phyloP scores from a whole-genome alignment of 805 yeast species.

The Lipomyces starkeyi region DNA sequence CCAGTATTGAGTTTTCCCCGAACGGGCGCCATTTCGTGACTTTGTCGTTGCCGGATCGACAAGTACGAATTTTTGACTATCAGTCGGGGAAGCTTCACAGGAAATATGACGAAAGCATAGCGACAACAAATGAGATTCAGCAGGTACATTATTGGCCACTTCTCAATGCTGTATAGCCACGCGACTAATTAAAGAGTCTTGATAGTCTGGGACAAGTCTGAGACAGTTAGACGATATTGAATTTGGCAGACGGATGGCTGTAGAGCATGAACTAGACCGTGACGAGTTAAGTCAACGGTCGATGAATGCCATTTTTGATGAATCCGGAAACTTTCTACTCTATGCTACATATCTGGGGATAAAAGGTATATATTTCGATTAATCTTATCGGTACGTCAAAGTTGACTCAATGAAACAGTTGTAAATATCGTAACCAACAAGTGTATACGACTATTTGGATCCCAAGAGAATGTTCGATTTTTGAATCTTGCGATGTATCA shows the following conservation, averaged over 20 bases:
- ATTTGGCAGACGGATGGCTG: slow-evolving; percentile 41
- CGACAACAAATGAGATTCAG: slow-evolving; percentile 42
- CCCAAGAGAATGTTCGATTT: slow-evolving; percentile 45
- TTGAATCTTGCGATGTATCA: slow-evolving; percentile 44
- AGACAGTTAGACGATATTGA: slow-evolving; percentile 41
- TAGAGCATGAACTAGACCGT: slow-evolving; percentile 41
- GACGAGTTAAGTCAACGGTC: slow-evolving; percentile 4
- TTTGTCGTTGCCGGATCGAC: slow-evolving; percentile 46
- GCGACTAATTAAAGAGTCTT: background rate
- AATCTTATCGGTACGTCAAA: no score
- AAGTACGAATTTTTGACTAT: slow-evolving; percentile 47
- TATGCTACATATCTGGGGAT: slow-evolving; percentile 46
- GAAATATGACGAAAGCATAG: slow-evolving; percentile 45
- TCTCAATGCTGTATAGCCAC: background rate
- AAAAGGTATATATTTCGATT: slow-evolving; percentile 32
- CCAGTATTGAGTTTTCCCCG: slow-evolving; percentile 41
- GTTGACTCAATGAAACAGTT: slow-evolving; percentile 16
- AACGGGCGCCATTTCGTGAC: slow-evolving; percentile 45
- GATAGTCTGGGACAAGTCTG: slow-evolving; percentile 36
- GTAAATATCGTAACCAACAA: slow-evolving; percentile 42
- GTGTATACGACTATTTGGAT: slow-evolving; percentile 42
- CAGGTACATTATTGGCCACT: slow-evolving; percentile 19
- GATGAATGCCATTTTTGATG: slow-evolving; percentile 44
- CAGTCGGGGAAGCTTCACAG: slow-evolving; percentile 46
- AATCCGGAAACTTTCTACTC: slow-evolving; percentile 43